Percentiles rank a stretch among this genome's conserved stretches.
These are phyloP conservation scores for Ophiostoma australiae DNA, from an alignment of 2,329 filamentous ascomycete species.

Conservation along the genomic window DNA sequence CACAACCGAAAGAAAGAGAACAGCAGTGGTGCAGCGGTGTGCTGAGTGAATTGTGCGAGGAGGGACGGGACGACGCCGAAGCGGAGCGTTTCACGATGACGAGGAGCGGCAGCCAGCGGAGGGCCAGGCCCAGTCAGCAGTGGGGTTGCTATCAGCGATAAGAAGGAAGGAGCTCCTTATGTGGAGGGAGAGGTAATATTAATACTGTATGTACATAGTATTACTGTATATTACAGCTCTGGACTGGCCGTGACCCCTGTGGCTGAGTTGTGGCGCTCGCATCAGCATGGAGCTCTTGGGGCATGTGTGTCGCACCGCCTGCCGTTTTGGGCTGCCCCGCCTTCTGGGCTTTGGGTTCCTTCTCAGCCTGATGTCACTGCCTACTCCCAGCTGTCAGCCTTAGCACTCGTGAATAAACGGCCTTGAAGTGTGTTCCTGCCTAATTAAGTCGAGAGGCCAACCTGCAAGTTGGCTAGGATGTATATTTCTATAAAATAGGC, in stretches of 20 bases:
- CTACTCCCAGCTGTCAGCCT: background rate
- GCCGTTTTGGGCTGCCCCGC: conserved; percentile 4
- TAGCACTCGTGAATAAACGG: background rate
- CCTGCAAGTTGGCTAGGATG: background rate
- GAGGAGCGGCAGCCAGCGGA: background rate
- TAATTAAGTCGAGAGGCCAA: background rate
- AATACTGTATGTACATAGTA: no score
- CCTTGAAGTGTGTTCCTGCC: conserved; percentile 2
- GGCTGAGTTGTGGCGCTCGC: conserved; percentile 20
- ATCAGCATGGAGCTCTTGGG: no score
- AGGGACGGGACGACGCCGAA: conserved; percentile 11
- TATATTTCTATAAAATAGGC: background rate
- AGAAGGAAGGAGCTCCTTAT: background rate
- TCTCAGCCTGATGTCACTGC: conserved; percentile 6
- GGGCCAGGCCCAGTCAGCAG: background rate
- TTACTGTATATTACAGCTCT: background rate
- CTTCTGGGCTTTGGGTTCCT: background rate
- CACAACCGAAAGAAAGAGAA: background rate
- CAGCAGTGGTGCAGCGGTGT: conserved; percentile 6
- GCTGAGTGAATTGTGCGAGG: conserved; percentile 8
- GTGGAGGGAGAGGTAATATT: background rate
- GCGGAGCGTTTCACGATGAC: conserved; percentile 11
- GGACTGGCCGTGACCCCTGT: conserved; percentile 3
- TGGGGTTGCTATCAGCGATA: conserved; percentile 7
- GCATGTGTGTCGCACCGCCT: background rate